Conservation (phyloP, 1,139 yeast genomes). For the Tardiomyces blankii region DNA sequence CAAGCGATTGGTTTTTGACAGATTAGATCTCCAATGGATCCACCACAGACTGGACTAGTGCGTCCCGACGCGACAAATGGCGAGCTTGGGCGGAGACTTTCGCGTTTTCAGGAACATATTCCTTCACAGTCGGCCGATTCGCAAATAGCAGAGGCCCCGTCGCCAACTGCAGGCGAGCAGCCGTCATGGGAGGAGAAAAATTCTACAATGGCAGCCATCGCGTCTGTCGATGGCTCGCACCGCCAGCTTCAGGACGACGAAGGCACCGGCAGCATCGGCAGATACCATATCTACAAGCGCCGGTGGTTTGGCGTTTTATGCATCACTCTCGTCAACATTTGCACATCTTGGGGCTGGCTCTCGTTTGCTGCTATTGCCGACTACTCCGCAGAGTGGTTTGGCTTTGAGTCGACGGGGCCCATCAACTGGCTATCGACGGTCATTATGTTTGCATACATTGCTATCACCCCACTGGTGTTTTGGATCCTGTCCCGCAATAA, state of each 20-base stretch:
- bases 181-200: background rate
- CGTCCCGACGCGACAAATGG: no score
- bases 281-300: conserved; percentile 15
- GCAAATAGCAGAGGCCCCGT: background rate
- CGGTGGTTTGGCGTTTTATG: conserved; percentile 25
- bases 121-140: background rate
- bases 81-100: background rate
- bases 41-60: no score
- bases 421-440: conserved; percentile 28
- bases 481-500: conserved; percentile 13
- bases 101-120: background rate
- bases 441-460: conserved; percentile 22
- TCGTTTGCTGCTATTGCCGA: conserved; percentile 25
- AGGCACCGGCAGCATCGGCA: background rate
- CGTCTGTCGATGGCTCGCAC: no score
- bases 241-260: background rate
- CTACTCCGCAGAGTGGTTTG: conserved; percentile 16
- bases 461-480: conserved; percentile 21
- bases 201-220: no score
- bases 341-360: conserved; percentile 28
- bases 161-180: background rate
- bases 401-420: conserved; percentile 19
- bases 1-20: no score
- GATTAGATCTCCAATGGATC: no score
- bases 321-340: conserved; percentile 22